Conservation (phyloP, 768 basidiomycete genomes). For the Galerina marginata region DNA sequence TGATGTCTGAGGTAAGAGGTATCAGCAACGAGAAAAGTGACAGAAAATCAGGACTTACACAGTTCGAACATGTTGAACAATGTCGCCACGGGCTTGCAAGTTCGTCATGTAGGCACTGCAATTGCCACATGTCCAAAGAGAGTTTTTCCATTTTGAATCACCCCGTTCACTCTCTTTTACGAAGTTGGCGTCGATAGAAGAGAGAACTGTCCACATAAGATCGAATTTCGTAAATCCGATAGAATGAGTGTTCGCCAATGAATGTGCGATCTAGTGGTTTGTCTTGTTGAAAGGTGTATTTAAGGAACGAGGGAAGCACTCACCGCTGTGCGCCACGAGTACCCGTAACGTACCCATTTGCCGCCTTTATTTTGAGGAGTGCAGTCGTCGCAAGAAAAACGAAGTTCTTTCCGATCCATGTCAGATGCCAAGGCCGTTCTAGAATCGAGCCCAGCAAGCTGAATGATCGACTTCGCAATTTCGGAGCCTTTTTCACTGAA, state of each 20-base stretch:
- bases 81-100: not conserved
- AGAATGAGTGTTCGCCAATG: not conserved
- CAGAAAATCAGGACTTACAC: not conserved
- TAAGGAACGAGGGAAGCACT: not conserved
- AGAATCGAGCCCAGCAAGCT: conserved; percentile 8
- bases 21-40: no score
- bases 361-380: not conserved
- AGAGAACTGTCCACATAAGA: not conserved
- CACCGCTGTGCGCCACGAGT: conserved; percentile 14
- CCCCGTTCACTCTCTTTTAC: conserved; percentile 2
- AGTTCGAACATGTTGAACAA: not conserved
- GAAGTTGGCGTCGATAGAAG: not conserved
- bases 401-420: conserved; percentile 16
- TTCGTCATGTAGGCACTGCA: not conserved
- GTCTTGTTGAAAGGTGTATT: no score
- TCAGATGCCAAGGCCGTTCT: conserved; percentile 3
- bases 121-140: conserved; percentile 9
- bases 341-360: not conserved
- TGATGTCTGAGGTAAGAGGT: conserved; percentile 1
- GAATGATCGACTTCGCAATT: conserved; percentile 5
- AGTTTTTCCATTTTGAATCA: conserved; percentile 12
- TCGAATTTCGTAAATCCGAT: not conserved
- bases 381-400: conserved; percentile 14
- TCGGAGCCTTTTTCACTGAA: conserved; percentile 4
- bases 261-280: not conserved